Conservation (phyloP, 1,284 basidiomycete species). For the Fistulina hepatica region DNA sequence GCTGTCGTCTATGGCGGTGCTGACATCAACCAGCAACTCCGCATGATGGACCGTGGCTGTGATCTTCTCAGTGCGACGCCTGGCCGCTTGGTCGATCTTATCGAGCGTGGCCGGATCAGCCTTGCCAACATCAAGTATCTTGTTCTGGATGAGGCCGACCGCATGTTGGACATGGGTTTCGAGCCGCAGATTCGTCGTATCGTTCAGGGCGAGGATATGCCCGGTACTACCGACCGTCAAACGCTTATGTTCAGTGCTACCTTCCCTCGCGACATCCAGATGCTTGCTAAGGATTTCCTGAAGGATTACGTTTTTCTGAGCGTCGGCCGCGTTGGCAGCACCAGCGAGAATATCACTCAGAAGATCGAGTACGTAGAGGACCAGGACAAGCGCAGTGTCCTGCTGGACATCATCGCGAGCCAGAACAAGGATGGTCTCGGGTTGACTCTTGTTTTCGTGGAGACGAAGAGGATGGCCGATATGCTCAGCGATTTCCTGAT, state of each 20-base stretch:
- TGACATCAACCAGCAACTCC: constrained; percentile 92
- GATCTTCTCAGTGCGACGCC: constrained; percentile 98
- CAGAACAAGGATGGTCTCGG: constrained; percentile 36
- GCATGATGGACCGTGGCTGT: constrained; percentile 92
- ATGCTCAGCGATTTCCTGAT: constrained; percentile 96
- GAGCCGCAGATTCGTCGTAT: constrained; percentile 99
- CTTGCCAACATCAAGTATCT: constrained; percentile 96
- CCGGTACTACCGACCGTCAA: constrained; percentile 83
- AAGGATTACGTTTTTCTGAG: constrained; percentile 98
- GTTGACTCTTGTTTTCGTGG: constrained; percentile 94
- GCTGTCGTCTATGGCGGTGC: constrained; percentile 99
- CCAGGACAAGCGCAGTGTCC: constrained; percentile 90
- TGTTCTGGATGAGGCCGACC: constrained; percentile 98
- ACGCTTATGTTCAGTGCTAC: constrained; percentile 99
- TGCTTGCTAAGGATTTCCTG: constrained; percentile 92
- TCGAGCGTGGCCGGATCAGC: constrained; percentile 95
- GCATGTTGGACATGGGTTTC: constrained; percentile 99
- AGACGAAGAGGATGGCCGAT: constrained; percentile 99
- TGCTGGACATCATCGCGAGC: constrained; percentile 88
- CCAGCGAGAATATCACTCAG: constrained; percentile 99
- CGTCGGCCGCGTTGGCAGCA: constrained; percentile 96
- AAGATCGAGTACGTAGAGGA: constrained; percentile 99
- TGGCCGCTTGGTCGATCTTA: constrained; percentile 95
- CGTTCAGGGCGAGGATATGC: constrained; percentile 98
- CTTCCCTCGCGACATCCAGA: constrained; percentile 98